phyloP scores from a whole-genome alignment of 192 early-diverging fungal genomes.

The Pilaira anomala region DNA sequence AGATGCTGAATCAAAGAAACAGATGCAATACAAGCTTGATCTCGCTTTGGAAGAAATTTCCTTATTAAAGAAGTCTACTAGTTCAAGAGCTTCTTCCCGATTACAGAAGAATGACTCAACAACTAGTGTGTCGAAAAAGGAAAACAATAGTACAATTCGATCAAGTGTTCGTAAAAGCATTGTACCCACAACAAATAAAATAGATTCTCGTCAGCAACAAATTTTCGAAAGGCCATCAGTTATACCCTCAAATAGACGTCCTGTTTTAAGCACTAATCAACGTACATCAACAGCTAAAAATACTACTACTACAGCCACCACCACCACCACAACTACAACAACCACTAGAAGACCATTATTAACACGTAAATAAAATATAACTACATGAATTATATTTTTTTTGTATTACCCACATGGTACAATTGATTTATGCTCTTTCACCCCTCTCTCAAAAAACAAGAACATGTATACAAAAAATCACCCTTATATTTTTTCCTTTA shows the following conservation, averaged over 20 bases:
- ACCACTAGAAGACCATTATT: slow-evolving; percentile 1
- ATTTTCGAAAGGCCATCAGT: slow-evolving; percentile 13
- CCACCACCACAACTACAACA: not conserved
- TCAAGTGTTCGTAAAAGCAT: slow-evolving; percentile 1
- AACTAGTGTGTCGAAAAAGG: no score
- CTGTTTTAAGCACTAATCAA: not conserved
- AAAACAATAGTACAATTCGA: no score
- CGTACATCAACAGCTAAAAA: not conserved
- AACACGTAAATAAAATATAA: slow-evolving; percentile 5
- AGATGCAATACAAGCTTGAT: slow-evolving; percentile 18
- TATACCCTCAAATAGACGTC: slow-evolving; percentile 10
- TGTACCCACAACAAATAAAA: not conserved
- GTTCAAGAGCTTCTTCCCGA: no score
- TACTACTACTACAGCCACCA: not conserved
- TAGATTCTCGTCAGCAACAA: not conserved
- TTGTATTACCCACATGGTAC: slow-evolving; percentile 20
- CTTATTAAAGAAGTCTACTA: not conserved
- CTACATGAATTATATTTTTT: not conserved
- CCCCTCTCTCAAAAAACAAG: no score
- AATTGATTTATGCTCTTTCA: no score
- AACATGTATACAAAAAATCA: not conserved
- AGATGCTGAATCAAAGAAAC: slow-evolving; percentile 20
- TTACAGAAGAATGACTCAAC: no score
- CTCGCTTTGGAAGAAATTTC: slow-evolving; percentile 10
- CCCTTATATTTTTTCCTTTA: slow-evolving; percentile 2